Percentiles rank a stretch among this genome's conserved stretches.
Evolutionary conservation across 164 flowering plant species (phyloP).

Genomic region (Vitis labrusca): DNA sequence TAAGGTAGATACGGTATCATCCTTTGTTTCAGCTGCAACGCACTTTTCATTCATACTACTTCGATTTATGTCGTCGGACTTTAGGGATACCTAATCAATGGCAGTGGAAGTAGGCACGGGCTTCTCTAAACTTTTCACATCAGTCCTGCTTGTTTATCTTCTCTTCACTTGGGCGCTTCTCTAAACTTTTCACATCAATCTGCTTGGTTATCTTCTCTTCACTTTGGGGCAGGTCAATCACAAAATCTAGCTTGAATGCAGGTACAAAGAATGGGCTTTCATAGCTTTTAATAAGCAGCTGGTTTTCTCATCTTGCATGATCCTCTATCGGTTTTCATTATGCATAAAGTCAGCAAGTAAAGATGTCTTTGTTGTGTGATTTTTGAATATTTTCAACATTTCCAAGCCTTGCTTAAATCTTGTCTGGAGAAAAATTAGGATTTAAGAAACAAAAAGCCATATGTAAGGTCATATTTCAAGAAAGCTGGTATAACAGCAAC

Average conservation of each 20-base stretch:
- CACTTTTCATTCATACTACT: constrained; percentile 9
- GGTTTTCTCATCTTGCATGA: constrained; percentile 61
- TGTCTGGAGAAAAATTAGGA: constrained; percentile 42
- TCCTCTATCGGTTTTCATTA: constrained; percentile 42
- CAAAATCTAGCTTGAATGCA: constrained; percentile 15
- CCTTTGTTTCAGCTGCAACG: constrained; percentile 20
- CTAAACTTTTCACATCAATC: constrained; percentile 12
- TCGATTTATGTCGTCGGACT: constrained; percentile 1
- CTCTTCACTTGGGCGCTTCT: constrained; percentile 14
- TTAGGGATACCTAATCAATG: constrained; percentile 15
- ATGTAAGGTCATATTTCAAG: background rate
- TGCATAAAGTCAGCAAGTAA: no score
- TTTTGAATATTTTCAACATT: constrained; percentile 74
- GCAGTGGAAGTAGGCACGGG: background rate
- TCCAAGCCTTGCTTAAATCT: constrained; percentile 59
- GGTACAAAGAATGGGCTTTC: constrained; percentile 36
- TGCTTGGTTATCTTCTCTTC: constrained; percentile 17
- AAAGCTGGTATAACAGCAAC: background rate
- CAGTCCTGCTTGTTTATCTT: constrained; percentile 11
- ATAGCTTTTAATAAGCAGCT: constrained; percentile 42
- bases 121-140: constrained; percentile 16
- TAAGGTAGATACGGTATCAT: constrained; percentile 27
- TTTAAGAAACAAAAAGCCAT: no score
- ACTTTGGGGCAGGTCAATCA: constrained; percentile 14
- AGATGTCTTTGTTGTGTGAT: no score